A percentile compares a stretch with the other conserved stretches of the same genome.
Conservation (phyloP, 2,329 filamentous ascomycete genomes). For the Ophiobolus disseminans region DNA sequence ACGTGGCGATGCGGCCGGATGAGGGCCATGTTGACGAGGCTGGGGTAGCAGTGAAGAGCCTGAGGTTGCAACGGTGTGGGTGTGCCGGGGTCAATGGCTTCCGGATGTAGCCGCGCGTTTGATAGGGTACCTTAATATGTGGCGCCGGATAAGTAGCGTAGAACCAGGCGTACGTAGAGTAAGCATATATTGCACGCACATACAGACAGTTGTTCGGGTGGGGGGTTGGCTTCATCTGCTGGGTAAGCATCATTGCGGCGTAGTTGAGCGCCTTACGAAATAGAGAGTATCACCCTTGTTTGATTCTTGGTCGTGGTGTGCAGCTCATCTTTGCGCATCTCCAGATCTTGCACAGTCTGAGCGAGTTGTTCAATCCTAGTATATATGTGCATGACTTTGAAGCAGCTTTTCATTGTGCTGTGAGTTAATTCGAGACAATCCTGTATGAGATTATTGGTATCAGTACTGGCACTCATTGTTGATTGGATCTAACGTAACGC, state of each 20-base stretch:
- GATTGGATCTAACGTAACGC: too few relatives aligned
- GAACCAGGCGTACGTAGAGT: background rate
- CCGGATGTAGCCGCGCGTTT: background rate
- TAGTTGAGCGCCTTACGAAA: background rate
- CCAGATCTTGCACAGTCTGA: constrained; percentile 15
- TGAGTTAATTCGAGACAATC: too few relatives aligned
- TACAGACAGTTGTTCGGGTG: background rate
- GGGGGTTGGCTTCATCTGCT: background rate
- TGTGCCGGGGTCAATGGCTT: background rate
- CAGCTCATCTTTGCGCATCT: background rate
- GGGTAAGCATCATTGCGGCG: constrained; percentile 7
- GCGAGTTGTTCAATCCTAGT: background rate
- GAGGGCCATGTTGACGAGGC: background rate
- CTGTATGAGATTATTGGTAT: too few relatives aligned
- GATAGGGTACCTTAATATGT: constrained; percentile 6
- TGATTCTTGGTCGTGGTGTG: background rate
- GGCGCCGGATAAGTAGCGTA: constrained; percentile 1
- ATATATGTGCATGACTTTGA: too few relatives aligned
- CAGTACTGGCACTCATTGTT: too few relatives aligned
- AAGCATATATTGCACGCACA: background rate
- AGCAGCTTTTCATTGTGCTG: background rate
- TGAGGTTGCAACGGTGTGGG: background rate
- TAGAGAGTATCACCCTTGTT: background rate
- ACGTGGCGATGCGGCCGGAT: background rate
- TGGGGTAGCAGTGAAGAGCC: background rate